These are phyloP conservation scores for Fusarium multiceps DNA, from an alignment of 2,329 filamentous ascomycete genomes.

Conservation along the genomic window DNA sequence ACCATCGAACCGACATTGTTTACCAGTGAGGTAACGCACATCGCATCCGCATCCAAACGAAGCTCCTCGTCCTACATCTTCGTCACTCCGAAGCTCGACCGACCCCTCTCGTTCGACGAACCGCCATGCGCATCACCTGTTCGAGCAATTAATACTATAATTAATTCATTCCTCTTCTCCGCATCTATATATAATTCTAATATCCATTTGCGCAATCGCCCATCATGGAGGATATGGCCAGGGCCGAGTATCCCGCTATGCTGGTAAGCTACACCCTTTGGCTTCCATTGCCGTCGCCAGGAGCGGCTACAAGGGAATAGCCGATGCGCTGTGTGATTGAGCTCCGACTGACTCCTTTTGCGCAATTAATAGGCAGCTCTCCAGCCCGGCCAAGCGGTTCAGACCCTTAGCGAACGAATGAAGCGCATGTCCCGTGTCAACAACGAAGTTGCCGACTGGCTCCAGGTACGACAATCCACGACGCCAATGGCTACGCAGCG, in stretches of 20 bases:
- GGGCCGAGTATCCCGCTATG: slow-evolving; percentile 92
- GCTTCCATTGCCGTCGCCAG: slow-evolving; percentile 3
- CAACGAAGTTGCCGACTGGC: slow-evolving; percentile 92
- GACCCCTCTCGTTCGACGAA: slow-evolving; percentile 33
- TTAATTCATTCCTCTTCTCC: slow-evolving; percentile 20
- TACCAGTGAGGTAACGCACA: slow-evolving; percentile 1
- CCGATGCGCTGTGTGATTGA: not conserved
- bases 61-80: slow-evolving; percentile 23
- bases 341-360: slow-evolving; percentile 33
- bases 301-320: not conserved
- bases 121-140: slow-evolving; percentile 29
- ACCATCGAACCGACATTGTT: slow-evolving; percentile 18
- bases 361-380: slow-evolving; percentile 73
- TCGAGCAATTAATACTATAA: slow-evolving; percentile 32
- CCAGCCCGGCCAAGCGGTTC: slow-evolving; percentile 83
- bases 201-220: slow-evolving; percentile 47
- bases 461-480: slow-evolving; percentile 74
- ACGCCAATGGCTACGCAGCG: slow-evolving; percentile 18
- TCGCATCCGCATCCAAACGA: slow-evolving; percentile 13
- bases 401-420: slow-evolving; percentile 85
- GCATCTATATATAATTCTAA: slow-evolving; percentile 32
- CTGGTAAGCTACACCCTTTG: slow-evolving; percentile 72
- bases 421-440: slow-evolving; percentile 89
- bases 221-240: slow-evolving; percentile 79
- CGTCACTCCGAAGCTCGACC: slow-evolving; percentile 33